Conservation (phyloP, 2,329 filamentous ascomycete species). For the Dryadomyces quercus-mongolicae region DNA sequence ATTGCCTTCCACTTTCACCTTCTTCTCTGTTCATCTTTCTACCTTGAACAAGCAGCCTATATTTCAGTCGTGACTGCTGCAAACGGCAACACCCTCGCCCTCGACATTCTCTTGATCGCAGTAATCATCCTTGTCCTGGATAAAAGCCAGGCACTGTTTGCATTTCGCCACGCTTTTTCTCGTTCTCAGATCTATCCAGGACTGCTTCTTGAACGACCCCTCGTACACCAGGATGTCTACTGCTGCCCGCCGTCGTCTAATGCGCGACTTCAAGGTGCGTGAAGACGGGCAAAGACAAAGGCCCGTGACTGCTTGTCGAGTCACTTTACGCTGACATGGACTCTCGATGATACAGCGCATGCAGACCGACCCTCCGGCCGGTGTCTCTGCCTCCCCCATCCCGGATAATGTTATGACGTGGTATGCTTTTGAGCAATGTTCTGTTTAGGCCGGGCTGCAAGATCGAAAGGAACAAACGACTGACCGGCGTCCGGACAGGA, state of each 20-base stretch:
- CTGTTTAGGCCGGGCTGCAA: background rate
- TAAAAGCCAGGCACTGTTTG: too few species aligned
- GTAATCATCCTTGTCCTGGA: background rate
- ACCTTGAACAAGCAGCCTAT: background rate
- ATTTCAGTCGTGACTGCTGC: background rate
- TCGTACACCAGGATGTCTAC: constrained; percentile 52
- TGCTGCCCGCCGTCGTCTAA: constrained; percentile 84
- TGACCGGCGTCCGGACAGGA: constrained; percentile 43
- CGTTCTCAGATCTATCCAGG: too few species aligned
- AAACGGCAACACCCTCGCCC: background rate
- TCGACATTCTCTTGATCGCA: background rate
- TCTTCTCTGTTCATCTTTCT: background rate
- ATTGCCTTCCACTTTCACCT: background rate
- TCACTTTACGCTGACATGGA: background rate
- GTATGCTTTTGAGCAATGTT: constrained; percentile 30
- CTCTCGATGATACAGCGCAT: constrained; percentile 56
- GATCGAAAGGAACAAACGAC: background rate
- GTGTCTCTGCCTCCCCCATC: constrained; percentile 90
- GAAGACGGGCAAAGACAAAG: background rate
- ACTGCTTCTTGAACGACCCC: too few species aligned
- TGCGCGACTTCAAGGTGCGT: constrained; percentile 95
- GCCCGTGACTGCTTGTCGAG: background rate
- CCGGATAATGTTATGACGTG: constrained; percentile 97
- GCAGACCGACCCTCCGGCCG: constrained; percentile 96
- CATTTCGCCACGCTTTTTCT: too few species aligned